A percentile compares a stretch with the other conserved stretches of the same genome.
Conservation (phyloP, 2,329 filamentous ascomycete genomes). For the Nannizzia gypsea region DNA sequence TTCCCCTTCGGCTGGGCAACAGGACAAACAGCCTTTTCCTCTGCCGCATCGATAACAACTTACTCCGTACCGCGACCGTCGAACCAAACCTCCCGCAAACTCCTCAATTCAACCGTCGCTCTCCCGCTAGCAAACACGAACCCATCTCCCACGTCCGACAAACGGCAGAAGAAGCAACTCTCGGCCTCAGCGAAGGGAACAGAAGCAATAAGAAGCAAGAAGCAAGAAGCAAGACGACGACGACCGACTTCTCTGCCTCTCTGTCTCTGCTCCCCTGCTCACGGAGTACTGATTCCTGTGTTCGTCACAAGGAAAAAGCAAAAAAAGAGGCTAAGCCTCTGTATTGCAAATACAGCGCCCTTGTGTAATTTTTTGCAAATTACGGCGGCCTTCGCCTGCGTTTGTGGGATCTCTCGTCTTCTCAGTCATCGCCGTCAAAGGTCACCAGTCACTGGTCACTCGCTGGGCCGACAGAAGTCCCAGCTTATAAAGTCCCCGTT, state of each 20-base stretch:
- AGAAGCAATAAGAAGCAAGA: not conserved
- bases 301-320: not conserved
- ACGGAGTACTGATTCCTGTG: not conserved
- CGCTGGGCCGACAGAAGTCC: not conserved
- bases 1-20: not conserved
- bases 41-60: not conserved
- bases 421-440: not conserved
- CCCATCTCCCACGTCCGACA: not conserved
- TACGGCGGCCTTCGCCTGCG: not conserved
- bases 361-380: not conserved
- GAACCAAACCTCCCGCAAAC: not conserved
- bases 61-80: not conserved
- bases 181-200: not conserved
- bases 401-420: too few relatives aligned
- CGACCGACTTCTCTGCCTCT: too few relatives aligned
- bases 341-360: constrained; percentile 1
- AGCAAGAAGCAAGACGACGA: too few relatives aligned
- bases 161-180: not conserved
- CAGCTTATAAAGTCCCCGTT: not conserved
- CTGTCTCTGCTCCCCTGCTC: too few relatives aligned
- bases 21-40: not conserved
- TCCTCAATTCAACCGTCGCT: not conserved
- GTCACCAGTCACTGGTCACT: constrained; percentile 2
- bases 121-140: not conserved
- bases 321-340: not conserved